These are phyloP conservation scores for Neurospora pannonica DNA, from an alignment of 495 filamentous ascomycete species.

Conservation along the genomic window DNA sequence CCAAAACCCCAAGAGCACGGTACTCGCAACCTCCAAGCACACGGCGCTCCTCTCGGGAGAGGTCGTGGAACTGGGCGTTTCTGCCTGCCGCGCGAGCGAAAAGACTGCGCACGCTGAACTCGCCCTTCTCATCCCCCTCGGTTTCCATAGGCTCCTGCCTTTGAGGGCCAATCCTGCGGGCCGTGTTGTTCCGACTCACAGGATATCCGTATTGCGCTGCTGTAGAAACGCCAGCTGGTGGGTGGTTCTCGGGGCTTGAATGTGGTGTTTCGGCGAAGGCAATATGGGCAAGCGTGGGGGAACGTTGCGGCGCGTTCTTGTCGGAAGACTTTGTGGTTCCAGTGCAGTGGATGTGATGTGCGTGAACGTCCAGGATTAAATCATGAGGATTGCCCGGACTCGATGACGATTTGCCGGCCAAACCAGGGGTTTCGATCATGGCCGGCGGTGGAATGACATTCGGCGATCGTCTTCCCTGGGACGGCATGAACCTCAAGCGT, in stretches of 20 bases:
- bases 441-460: background rate
- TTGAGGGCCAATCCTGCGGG: background rate
- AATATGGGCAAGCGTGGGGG: slow-evolving; percentile 10
- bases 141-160: background rate
- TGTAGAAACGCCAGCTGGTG: slow-evolving; percentile 1
- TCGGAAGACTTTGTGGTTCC: background rate
- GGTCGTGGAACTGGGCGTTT: slow-evolving; percentile 64
- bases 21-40: slow-evolving; percentile 74
- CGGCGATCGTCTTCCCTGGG: slow-evolving; percentile 5
- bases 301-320: background rate
- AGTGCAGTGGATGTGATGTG: background rate
- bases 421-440: background rate
- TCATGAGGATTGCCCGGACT: background rate
- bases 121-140: slow-evolving; percentile 1
- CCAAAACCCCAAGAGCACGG: slow-evolving; percentile 61
- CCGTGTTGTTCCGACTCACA: background rate
- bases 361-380: background rate
- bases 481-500: slow-evolving; percentile 8
- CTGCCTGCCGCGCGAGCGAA: slow-evolving; percentile 42
- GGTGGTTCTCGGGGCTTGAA: background rate
- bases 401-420: background rate
- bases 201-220: background rate
- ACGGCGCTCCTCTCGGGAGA: slow-evolving; percentile 59
- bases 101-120: slow-evolving; percentile 13
- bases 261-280: slow-evolving; percentile 13